Percentiles rank a stretch among this genome's conserved stretches.
Conservation (phyloP, 495 filamentous ascomycete species). For the Apiosordaria backusii region DNA sequence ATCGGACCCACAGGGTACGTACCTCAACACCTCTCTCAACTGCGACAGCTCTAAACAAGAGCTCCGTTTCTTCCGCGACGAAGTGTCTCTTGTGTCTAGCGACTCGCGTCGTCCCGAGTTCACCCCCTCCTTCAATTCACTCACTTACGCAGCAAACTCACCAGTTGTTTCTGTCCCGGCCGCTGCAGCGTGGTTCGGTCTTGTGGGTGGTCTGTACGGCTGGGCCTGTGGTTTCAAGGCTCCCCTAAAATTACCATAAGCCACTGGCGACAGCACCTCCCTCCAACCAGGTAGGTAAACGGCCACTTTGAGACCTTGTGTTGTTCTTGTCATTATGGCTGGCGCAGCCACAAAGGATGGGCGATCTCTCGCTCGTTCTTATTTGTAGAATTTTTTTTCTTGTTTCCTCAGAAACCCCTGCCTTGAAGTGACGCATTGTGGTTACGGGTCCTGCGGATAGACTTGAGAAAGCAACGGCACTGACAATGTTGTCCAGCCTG, state of each 20-base stretch:
- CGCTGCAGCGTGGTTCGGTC: background rate
- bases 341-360: background rate
- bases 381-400: background rate
- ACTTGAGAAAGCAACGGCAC: slow-evolving; percentile 9
- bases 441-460: background rate
- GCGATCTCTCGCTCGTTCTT: background rate
- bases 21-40: background rate
- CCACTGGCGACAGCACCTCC: slow-evolving; percentile 15
- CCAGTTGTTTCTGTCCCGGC: no score
- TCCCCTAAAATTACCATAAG: background rate
- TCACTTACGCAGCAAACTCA: no score
- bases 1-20: background rate
- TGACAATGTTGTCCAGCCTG: slow-evolving; percentile 24
- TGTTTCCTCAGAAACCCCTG: background rate
- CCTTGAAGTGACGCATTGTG: background rate
- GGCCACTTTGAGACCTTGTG: background rate
- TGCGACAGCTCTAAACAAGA: background rate
- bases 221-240: slow-evolving; percentile 17
- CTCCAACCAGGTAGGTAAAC: slow-evolving; percentile 10
- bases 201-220: slow-evolving; percentile 2
- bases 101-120: background rate
- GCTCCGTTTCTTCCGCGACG: background rate
- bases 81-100: background rate
- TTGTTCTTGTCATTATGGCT: slow-evolving; percentile 9
- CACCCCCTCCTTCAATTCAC: background rate